Conservation (phyloP, 768 basidiomycete genomes). For the Rhodosporidiobolus sp. region DNA sequence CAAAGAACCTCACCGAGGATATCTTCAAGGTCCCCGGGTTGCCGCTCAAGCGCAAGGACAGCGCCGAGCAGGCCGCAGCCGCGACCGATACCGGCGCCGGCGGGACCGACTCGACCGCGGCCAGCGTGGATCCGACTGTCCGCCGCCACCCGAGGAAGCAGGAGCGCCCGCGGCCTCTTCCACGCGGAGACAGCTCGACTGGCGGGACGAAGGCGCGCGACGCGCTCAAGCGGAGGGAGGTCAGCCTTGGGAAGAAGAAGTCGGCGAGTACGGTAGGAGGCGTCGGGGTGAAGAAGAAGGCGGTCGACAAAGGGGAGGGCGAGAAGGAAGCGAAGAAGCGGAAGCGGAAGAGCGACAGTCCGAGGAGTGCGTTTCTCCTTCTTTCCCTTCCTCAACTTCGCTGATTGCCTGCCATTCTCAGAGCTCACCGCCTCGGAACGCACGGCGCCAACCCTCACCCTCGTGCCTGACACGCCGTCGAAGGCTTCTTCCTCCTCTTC, state of each 20-base stretch:
- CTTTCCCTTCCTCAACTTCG: no score
- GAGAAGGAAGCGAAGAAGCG: not conserved
- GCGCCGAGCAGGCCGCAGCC: no score
- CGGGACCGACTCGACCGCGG: not conserved
- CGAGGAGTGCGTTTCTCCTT: constrained; percentile 25
- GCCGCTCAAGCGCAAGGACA: not conserved
- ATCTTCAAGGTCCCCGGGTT: constrained; percentile 32
- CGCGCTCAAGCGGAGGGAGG: constrained; percentile 25
- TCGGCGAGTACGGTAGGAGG: not conserved
- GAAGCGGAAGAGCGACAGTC: constrained; percentile 34
- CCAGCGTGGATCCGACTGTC: not conserved
- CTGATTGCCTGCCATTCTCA: not conserved
- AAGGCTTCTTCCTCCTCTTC: not conserved
- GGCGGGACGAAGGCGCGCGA: not conserved
- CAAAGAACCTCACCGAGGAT: not conserved
- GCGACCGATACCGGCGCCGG: no score
- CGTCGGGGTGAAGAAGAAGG: constrained; percentile 12
- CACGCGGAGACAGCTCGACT: constrained; percentile 12
- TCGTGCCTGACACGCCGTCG: constrained; percentile 37
- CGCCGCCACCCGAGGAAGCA: constrained; percentile 20
- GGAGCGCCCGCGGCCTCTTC: constrained; percentile 29
- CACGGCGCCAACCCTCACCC: constrained; percentile 13
- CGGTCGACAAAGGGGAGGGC: not conserved
- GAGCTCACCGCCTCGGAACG: constrained; percentile 3
- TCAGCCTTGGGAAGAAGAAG: constrained; percentile 20